Conservation (phyloP, 257 asterid genomes). For the Forsythia viridissima region DNA sequence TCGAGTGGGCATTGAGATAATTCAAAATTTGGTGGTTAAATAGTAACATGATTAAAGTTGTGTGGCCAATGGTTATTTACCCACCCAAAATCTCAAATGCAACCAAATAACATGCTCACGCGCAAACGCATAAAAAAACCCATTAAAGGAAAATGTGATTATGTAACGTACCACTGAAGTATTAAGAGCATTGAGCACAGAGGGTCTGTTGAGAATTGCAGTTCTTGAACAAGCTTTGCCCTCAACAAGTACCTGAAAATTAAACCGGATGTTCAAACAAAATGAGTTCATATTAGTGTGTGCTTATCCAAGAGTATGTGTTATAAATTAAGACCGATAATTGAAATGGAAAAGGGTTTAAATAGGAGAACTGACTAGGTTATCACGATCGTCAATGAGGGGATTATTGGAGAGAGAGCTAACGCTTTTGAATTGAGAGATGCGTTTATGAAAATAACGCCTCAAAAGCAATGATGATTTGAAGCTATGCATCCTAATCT, state of each 20-base stretch:
- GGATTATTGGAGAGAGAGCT: conserved; percentile 43
- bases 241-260: conserved; percentile 80
- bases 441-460: conserved; percentile 27
- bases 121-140: conserved; percentile 16
- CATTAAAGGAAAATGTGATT: neutral
- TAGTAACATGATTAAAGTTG: no score
- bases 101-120: neutral
- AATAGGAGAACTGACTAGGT: conserved; percentile 44
- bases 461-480: conserved; percentile 43
- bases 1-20: no score
- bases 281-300: neutral
- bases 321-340: neutral
- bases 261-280: neutral
- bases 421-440: conserved; percentile 37
- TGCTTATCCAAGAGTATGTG: neutral
- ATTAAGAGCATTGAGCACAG: conserved; percentile 79
- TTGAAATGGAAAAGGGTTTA: neutral
- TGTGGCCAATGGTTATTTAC: neutral
- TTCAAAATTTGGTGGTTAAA: no score
- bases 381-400: conserved; percentile 46
- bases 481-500: conserved; percentile 30
- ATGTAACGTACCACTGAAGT: conserved; percentile 43
- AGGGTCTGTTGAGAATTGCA: conserved; percentile 85
- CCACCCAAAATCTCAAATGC: neutral
- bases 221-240: conserved; percentile 73